These are phyloP conservation scores for Calonectria leucothoes DNA, from an alignment of 2,329 filamentous ascomycete genomes.

Conservation along the genomic window DNA sequence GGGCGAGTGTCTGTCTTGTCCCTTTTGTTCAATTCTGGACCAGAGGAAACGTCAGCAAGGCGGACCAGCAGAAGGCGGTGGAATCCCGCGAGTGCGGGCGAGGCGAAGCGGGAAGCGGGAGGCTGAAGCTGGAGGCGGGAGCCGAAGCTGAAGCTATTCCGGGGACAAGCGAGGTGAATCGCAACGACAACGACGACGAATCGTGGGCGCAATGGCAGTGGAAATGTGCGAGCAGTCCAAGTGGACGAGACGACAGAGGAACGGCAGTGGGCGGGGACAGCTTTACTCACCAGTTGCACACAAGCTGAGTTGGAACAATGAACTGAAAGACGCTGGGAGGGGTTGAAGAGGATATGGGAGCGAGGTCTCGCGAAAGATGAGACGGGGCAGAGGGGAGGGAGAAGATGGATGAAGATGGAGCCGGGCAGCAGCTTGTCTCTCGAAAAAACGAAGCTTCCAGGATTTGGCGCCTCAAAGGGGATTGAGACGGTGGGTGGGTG, in stretches of 20 bases:
- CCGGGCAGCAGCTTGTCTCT: slow-evolving; percentile 38
- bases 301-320: slow-evolving; percentile 37
- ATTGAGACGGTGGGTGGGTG: slow-evolving; percentile 39
- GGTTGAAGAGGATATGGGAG: slow-evolving; percentile 35
- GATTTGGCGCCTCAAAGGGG: slow-evolving; percentile 40
- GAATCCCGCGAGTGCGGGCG: slow-evolving; percentile 32
- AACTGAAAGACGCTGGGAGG: slow-evolving; percentile 29
- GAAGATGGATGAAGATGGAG: slow-evolving; percentile 33
- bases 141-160: slow-evolving; percentile 26
- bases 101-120: slow-evolving; percentile 19
- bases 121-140: slow-evolving; percentile 16
- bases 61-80: slow-evolving; percentile 10
- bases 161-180: slow-evolving; percentile 7
- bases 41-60: slow-evolving; percentile 29
- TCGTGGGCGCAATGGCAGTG: slow-evolving; percentile 21
- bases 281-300: slow-evolving; percentile 41
- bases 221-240: slow-evolving; percentile 20
- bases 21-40: slow-evolving; percentile 40
- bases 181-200: slow-evolving; percentile 24
- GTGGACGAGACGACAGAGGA: slow-evolving; percentile 24
- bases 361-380: slow-evolving; percentile 38
- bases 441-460: slow-evolving; percentile 46
- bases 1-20: slow-evolving; percentile 42
- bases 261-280: slow-evolving; percentile 29
- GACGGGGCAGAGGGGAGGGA: slow-evolving; percentile 25